A percentile compares a stretch with the other conserved stretches of the same genome.
These are phyloP conservation scores for Rhizopogon rudus DNA, from an alignment of 768 basidiomycete species.

Conservation along the genomic window DNA sequence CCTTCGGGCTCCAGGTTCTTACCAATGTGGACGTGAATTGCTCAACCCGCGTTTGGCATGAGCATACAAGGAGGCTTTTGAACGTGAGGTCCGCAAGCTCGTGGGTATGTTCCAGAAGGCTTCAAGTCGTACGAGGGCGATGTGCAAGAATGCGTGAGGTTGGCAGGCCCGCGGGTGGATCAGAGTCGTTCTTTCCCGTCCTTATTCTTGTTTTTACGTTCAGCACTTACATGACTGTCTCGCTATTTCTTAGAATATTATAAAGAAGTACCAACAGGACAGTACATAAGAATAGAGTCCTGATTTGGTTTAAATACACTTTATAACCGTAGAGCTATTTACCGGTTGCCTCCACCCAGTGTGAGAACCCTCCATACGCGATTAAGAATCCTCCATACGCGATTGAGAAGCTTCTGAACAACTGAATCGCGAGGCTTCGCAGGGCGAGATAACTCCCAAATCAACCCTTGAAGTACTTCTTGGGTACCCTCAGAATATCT, in stretches of 20 bases:
- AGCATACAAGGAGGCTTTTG: conserved; percentile 86
- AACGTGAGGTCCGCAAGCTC: conserved; percentile 82
- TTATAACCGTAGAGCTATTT: background rate
- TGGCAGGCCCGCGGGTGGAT: conserved; percentile 64
- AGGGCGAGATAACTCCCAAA: background rate
- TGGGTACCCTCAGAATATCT: background rate
- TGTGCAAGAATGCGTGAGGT: conserved; percentile 72
- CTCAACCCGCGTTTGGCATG: too few species aligned
- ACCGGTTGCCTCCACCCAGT: background rate
- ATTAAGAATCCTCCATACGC: background rate
- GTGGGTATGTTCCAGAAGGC: conserved; percentile 93
- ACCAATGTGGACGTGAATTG: too few species aligned
- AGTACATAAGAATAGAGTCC: background rate
- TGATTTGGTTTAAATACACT: background rate
- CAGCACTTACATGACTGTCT: too few species aligned
- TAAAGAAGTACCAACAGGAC: too few species aligned
- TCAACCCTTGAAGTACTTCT: background rate
- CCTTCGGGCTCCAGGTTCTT: too few species aligned
- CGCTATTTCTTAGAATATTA: too few species aligned
- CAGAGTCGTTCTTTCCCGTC: conserved; percentile 3
- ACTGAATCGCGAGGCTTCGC: background rate
- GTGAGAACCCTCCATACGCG: background rate
- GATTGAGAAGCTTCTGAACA: background rate
- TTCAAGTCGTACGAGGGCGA: conserved; percentile 90
- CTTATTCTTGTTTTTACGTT: background rate